A percentile compares a stretch with the other conserved stretches of the same genome.
These are phyloP conservation scores for Sporisorium iseilematis-ciliati DNA, from an alignment of 1,284 basidiomycete genomes.

Conservation along the genomic window DNA sequence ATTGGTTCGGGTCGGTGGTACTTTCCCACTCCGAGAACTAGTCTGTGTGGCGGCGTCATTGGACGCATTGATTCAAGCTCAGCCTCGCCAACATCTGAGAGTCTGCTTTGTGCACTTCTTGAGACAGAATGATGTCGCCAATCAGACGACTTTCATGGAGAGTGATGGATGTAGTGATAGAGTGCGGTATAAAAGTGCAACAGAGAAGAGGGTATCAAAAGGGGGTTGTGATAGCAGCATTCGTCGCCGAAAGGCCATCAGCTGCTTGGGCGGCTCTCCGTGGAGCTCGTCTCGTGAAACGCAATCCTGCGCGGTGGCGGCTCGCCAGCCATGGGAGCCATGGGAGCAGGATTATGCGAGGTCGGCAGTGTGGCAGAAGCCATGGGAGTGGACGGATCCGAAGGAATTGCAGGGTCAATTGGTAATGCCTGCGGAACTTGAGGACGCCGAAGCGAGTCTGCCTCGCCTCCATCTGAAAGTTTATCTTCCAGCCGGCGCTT, in stretches of 20 bases:
- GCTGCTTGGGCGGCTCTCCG: neutral
- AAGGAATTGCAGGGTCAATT: slow-evolving; percentile 23
- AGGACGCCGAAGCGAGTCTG: neutral
- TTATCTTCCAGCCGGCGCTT: neutral
- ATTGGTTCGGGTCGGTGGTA: neutral
- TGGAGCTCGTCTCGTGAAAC: slow-evolving; percentile 26
- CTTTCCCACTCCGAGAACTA: neutral
- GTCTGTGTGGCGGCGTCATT: neutral
- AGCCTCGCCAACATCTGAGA: neutral
- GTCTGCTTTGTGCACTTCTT: neutral
- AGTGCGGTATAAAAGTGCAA: neutral
- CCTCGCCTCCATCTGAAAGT: neutral
- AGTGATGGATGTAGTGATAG: neutral
- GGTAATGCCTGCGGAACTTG: slow-evolving; percentile 7
- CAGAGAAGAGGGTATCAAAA: neutral
- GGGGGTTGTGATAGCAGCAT: too few relatives aligned
- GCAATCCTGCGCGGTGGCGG: slow-evolving; percentile 36
- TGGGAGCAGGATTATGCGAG: neutral
- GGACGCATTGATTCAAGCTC: neutral
- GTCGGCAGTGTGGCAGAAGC: neutral
- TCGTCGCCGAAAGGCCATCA: neutral
- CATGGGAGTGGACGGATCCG: slow-evolving; percentile 9
- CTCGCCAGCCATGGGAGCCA: neutral
- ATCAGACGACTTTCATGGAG: neutral
- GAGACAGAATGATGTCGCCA: neutral